phyloP scores from a whole-genome alignment of 2,329 filamentous ascomycete species.

The Ceratocystiopsis sp. region DNA sequence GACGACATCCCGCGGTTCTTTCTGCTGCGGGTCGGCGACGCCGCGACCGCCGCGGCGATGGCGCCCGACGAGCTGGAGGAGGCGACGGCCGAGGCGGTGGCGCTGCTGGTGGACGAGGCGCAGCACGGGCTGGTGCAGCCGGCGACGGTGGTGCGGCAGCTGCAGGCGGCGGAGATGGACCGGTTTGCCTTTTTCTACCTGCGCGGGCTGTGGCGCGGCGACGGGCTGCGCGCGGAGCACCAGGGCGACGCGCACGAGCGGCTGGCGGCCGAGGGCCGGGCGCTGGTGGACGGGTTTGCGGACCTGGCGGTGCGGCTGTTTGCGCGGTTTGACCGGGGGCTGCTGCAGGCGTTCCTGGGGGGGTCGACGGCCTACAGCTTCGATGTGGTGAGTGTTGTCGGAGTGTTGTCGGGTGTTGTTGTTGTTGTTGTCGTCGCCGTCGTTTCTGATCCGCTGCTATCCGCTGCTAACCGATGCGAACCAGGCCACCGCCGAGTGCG shows the following conservation, averaged over 20 bases:
- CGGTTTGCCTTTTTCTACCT: conserved; percentile 89
- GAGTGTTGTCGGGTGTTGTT: too few relatives aligned
- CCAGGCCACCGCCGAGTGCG: conserved; percentile 58
- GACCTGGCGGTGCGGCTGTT: conserved; percentile 79
- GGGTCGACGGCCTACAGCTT: conserved; percentile 78
- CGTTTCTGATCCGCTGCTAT: too few relatives aligned
- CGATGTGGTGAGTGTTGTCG: conserved; percentile 45
- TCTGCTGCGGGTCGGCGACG: conserved; percentile 62
- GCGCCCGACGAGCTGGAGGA: conserved; percentile 56
- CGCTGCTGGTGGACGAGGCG: conserved; percentile 76
- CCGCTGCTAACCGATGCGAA: too few relatives aligned
- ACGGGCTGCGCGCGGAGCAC: conserved; percentile 37
- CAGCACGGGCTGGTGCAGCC: conserved; percentile 74
- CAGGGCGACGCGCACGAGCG: conserved; percentile 36
- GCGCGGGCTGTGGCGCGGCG: conserved; percentile 66
- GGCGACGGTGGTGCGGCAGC: conserved; percentile 58
- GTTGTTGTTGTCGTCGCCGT: too few relatives aligned
- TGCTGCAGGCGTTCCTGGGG: conserved; percentile 79
- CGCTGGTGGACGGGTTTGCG: conserved; percentile 70
- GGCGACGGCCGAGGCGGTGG: conserved; percentile 66
- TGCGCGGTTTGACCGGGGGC: conserved; percentile 58
- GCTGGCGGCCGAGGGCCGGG: conserved; percentile 39
- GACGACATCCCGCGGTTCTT: conserved; percentile 88
- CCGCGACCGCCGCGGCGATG: conserved; percentile 49
- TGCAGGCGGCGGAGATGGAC: conserved; percentile 48